Percentiles rank a stretch among this genome's conserved stretches.
Evolutionary conservation across 306 rosid species (phyloP).

Genomic region (Acacia acuminata): DNA sequence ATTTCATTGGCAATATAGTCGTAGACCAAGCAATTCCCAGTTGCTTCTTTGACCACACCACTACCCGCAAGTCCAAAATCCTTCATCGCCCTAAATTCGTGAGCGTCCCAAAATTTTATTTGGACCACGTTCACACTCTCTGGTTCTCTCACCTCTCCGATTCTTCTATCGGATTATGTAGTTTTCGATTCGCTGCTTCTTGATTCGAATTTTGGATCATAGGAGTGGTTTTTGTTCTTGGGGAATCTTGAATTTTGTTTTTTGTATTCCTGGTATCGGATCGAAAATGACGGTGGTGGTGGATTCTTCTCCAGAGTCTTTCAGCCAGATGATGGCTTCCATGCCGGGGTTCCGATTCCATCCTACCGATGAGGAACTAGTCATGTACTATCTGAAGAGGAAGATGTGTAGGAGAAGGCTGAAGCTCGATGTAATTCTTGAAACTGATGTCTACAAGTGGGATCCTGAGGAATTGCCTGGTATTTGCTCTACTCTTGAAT

Average conservation of each 20-base stretch:
- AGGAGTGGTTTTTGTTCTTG: conserved; percentile 3
- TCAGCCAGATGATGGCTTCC: conserved; percentile 52
- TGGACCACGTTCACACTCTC: conserved; percentile 3
- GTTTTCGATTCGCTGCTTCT: background rate
- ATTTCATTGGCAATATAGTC: conserved; percentile 17
- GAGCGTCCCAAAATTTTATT: background rate
- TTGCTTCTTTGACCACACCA: conserved; percentile 56
- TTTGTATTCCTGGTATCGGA: background rate
- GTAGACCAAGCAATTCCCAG: background rate
- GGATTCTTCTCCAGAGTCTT: conserved; percentile 36
- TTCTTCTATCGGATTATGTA: background rate
- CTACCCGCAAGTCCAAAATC: conserved; percentile 5
- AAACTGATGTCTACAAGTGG: conserved; percentile 85
- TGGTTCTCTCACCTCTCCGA: background rate
- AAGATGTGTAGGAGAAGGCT: conserved; percentile 77
- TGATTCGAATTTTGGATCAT: background rate
- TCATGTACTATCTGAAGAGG: conserved; percentile 76
- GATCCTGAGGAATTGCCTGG: conserved; percentile 97
- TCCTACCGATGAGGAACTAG: conserved; percentile 90
- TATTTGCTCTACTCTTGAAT: conserved; percentile 30
- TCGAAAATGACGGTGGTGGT: conserved; percentile 47
- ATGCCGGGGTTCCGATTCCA: conserved; percentile 95
- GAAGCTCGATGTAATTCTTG: conserved; percentile 64
- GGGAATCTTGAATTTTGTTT: conserved; percentile 1
- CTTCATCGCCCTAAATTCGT: background rate